A percentile compares a stretch with the other conserved stretches of the same genome.
Conservation (phyloP, 2,329 filamentous ascomycete species). For the Diaporthe citri region DNA sequence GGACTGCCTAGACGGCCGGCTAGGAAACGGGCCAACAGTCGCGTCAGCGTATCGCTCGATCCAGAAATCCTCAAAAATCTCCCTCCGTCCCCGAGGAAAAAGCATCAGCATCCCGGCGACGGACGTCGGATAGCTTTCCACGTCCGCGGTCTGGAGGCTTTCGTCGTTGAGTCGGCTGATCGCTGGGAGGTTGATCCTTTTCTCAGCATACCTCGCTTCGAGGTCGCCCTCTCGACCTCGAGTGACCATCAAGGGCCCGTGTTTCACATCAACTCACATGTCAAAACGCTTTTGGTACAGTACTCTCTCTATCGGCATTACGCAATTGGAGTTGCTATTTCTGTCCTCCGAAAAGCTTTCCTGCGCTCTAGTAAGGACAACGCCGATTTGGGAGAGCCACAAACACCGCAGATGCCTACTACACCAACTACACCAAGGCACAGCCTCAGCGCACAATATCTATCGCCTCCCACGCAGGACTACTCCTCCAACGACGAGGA, state of each 20-base stretch:
- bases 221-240: slow-evolving; percentile 85
- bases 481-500: slow-evolving; percentile 51
- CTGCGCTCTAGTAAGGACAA: slow-evolving; percentile 62
- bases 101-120: slow-evolving; percentile 72
- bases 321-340: slow-evolving; percentile 83
- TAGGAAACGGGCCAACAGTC: slow-evolving; percentile 80
- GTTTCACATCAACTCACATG: slow-evolving; percentile 86
- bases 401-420: slow-evolving; percentile 45
- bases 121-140: slow-evolving; percentile 86
- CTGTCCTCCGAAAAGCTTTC: slow-evolving; percentile 80
- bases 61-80: slow-evolving; percentile 69
- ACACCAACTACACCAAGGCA: slow-evolving; percentile 42
- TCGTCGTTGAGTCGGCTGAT: slow-evolving; percentile 89
- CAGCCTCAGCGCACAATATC: slow-evolving; percentile 43
- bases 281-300: slow-evolving; percentile 83
- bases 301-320: slow-evolving; percentile 97
- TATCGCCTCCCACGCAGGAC: slow-evolving; percentile 56
- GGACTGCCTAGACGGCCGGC: slow-evolving; percentile 67
- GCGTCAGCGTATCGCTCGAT: slow-evolving; percentile 76
- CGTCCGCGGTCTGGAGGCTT: slow-evolving; percentile 86
- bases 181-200: slow-evolving; percentile 89
- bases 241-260: slow-evolving; percentile 90
- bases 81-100: slow-evolving; percentile 67
- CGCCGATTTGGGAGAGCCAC: slow-evolving; percentile 45
- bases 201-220: slow-evolving; percentile 85